phyloP scores from a whole-genome alignment of 2,329 filamentous ascomycete species.

The Triangularia setosa region DNA sequence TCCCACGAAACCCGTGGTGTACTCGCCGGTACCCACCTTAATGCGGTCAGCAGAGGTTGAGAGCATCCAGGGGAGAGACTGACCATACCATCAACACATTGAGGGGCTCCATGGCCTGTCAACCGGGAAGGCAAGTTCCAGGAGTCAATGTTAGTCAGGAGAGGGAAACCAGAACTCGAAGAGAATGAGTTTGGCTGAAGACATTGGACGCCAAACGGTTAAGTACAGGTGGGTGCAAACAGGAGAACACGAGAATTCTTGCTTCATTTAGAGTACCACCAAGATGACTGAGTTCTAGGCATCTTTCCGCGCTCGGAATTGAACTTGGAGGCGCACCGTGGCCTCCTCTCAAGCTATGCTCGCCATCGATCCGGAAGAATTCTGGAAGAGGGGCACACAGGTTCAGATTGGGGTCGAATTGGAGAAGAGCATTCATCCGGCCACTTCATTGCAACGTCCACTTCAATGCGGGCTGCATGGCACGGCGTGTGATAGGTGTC shows the following conservation, averaged over 20 bases:
- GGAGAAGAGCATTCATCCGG: background rate
- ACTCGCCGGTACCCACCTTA: constrained; percentile 87
- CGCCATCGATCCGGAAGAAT: constrained; percentile 16
- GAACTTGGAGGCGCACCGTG: background rate
- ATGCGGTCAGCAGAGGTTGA: background rate
- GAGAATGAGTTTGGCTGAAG: background rate
- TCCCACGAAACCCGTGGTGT: constrained; percentile 92
- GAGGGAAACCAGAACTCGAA: background rate
- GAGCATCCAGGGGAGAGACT: background rate
- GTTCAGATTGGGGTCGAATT: background rate
- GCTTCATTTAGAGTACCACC: background rate
- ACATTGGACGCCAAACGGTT: background rate
- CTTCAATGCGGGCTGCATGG: background rate
- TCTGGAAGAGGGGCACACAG: constrained; percentile 13
- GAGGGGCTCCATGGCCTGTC: constrained; percentile 40
- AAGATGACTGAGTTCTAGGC: background rate
- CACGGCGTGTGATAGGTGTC: background rate
- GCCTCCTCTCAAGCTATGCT: background rate
- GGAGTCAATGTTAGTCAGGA: background rate
- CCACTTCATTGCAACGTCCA: background rate
- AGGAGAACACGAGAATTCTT: background rate
- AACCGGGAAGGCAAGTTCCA: background rate
- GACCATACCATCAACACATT: constrained; percentile 63
- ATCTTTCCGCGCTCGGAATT: background rate
- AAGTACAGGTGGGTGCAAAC: background rate